Conservation (phyloP, 192 early-diverging fungal species). For the Polychytrium aggregatum region DNA sequence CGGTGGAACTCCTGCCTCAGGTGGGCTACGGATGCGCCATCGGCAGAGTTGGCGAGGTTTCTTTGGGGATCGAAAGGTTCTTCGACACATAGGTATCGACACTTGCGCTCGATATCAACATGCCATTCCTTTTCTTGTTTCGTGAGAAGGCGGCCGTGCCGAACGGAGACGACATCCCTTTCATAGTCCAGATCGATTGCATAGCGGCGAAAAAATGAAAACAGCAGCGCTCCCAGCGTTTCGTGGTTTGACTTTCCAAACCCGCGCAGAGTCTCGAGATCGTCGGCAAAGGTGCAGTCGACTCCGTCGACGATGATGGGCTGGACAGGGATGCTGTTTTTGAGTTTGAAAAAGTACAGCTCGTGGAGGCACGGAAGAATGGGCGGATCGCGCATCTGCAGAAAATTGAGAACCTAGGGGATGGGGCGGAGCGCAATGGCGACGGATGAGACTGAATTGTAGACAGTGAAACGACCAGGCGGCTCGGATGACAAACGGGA, state of each 20-base stretch:
- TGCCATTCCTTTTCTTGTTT: constrained; percentile 87
- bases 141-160: constrained; percentile 64
- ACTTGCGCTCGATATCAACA: constrained; percentile 44
- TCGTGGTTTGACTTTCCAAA: constrained; percentile 64
- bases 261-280: constrained; percentile 51
- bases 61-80: constrained; percentile 82
- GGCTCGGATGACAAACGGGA: neutral
- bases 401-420: constrained; percentile 64
- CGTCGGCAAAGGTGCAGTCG: constrained; percentile 65
- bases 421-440: constrained; percentile 3
- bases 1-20: constrained; percentile 73
- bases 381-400: constrained; percentile 80
- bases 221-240: constrained; percentile 66
- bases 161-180: constrained; percentile 65
- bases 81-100: constrained; percentile 75
- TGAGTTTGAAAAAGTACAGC: constrained; percentile 20
- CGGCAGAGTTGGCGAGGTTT: constrained; percentile 86
- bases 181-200: constrained; percentile 80
- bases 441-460: neutral
- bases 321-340: constrained; percentile 10
- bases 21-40: constrained; percentile 63
- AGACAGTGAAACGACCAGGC: neutral
- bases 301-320: constrained; percentile 38
- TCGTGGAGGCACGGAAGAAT: constrained; percentile 80
- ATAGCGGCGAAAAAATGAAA: constrained; percentile 67